A percentile compares a stretch with the other conserved stretches of the same genome.
Evolutionary conservation across 2,329 filamentous ascomycete genomes (phyloP).

Genomic region (Cytospora mali): DNA sequence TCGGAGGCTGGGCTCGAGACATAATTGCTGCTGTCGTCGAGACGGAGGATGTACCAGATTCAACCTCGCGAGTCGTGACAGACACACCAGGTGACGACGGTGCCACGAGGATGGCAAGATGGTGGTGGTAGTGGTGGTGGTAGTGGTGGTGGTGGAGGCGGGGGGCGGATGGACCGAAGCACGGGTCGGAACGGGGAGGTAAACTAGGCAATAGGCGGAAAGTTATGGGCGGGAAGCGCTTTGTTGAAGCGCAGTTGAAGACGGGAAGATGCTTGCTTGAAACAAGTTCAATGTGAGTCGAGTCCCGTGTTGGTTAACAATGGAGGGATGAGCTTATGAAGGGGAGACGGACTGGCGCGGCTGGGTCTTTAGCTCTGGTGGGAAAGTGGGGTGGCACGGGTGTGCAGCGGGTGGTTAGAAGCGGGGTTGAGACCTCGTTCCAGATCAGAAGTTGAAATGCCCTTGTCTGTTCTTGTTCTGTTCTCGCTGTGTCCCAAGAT

Average conservation of each 20-base stretch:
- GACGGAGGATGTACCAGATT: constrained; percentile 1
- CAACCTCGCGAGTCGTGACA: neutral
- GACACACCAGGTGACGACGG: constrained; percentile 1
- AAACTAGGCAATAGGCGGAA: neutral
- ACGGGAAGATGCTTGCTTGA: constrained; percentile 13
- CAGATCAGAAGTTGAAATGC: neutral
- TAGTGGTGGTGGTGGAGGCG: neutral
- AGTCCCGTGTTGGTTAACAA: neutral
- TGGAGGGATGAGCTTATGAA: constrained; percentile 14
- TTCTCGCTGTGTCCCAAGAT: neutral
- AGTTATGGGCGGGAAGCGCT: constrained; percentile 4
- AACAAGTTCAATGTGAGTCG: constrained; percentile 5
- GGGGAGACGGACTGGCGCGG: constrained; percentile 9
- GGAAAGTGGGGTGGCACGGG: constrained; percentile 20
- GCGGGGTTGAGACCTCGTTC: constrained; percentile 17
- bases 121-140: neutral
- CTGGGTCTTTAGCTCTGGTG: constrained; percentile 18
- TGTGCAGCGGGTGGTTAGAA: constrained; percentile 13
- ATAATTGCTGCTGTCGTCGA: constrained; percentile 40
- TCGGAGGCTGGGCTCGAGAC: constrained; percentile 61
- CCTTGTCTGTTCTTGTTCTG: neutral
- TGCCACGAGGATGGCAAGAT: constrained; percentile 5
- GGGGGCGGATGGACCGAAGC: neutral
- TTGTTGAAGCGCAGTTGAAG: constrained; percentile 7
- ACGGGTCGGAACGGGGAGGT: constrained; percentile 14